Conservation (phyloP, 2,329 filamentous ascomycete genomes). For the Colletotrichum melonis region DNA sequence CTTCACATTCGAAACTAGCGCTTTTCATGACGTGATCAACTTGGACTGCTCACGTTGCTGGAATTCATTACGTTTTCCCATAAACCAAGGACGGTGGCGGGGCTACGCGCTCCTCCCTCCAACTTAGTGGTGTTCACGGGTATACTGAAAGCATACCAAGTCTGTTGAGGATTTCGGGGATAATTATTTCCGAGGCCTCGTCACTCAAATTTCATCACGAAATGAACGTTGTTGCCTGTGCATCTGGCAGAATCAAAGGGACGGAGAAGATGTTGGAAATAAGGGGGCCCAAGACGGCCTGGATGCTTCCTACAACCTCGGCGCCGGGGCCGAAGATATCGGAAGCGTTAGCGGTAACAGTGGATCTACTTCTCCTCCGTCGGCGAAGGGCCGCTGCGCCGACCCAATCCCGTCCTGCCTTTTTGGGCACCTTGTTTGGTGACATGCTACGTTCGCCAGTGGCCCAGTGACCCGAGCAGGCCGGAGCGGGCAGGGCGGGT, state of each 20-base stretch:
- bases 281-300: too few relatives aligned
- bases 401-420: background rate
- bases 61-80: too few relatives aligned
- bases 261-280: background rate
- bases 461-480: background rate
- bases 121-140: background rate
- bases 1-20: too few relatives aligned
- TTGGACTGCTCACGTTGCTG: too few relatives aligned
- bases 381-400: too few relatives aligned
- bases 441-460: background rate
- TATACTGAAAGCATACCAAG: background rate
- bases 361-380: background rate
- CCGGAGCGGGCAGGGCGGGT: background rate
- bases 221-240: background rate
- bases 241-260: background rate
- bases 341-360: background rate
- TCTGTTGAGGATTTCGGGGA: background rate
- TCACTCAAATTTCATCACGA: background rate
- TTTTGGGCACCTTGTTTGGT: background rate
- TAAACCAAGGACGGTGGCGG: background rate
- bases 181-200: background rate
- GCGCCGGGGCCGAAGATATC: background rate
- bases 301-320: background rate
- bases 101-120: background rate
- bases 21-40: too few relatives aligned